Percentiles rank a stretch among this genome's conserved stretches.
phyloP scores from a whole-genome alignment of 306 rosid species.

The Purshia tridentata region DNA sequence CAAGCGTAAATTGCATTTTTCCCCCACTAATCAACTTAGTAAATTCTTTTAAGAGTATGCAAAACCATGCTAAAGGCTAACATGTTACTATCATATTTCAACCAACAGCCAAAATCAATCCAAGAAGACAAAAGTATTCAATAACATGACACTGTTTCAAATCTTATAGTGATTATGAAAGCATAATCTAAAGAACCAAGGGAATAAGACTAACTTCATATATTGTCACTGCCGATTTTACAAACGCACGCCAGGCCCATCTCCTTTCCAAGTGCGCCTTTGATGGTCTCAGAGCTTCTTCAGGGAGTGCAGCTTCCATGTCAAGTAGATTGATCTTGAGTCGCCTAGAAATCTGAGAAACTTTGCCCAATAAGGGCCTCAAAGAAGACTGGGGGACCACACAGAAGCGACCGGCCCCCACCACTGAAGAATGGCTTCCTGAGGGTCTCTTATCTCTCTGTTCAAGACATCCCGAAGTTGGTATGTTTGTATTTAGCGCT shows the following conservation, averaged over 20 bases:
- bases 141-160: background rate
- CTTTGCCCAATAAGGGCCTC: conserved; percentile 81
- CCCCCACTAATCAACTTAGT: background rate
- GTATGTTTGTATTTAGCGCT: conserved; percentile 35
- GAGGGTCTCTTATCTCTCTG: conserved; percentile 42
- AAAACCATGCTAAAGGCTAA: background rate
- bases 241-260: conserved; percentile 92
- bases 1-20: background rate
- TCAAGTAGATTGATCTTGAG: conserved; percentile 84
- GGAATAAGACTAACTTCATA: conserved; percentile 62
- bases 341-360: conserved; percentile 63
- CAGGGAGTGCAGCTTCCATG: conserved; percentile 86
- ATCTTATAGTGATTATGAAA: background rate
- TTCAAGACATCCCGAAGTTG: conserved; percentile 37
- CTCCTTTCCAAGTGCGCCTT: conserved; percentile 62
- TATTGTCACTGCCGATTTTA: conserved; percentile 82
- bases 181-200: conserved; percentile 5
- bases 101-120: background rate
- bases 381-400: conserved; percentile 80
- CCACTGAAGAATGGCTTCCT: conserved; percentile 42
- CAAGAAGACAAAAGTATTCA: background rate
- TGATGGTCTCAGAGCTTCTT: conserved; percentile 74
- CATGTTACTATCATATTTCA: background rate
- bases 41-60: background rate
- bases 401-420: conserved; percentile 57